A percentile compares a stretch with the other conserved stretches of the same genome.
These are phyloP conservation scores for Verticillium zaregamsianum DNA, from an alignment of 2,329 filamentous ascomycete genomes.

Conservation along the genomic window DNA sequence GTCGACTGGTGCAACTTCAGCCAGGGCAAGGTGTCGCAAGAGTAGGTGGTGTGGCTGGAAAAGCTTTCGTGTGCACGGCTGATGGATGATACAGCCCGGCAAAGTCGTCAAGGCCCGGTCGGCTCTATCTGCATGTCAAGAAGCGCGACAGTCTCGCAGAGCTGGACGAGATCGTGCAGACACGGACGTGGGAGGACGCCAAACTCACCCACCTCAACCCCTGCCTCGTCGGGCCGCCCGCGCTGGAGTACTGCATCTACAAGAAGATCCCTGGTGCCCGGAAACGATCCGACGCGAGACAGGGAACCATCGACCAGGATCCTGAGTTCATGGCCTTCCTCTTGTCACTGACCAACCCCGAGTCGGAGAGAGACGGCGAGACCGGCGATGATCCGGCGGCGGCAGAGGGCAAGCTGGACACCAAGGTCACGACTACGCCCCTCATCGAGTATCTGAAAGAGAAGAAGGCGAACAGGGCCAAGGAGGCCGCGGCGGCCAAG, in stretches of 20 bases:
- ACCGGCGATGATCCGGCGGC: conserved; percentile 39
- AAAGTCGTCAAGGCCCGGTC: conserved; percentile 75
- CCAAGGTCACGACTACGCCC: conserved; percentile 75
- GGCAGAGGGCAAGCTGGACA: conserved; percentile 46
- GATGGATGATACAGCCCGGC: conserved; percentile 54
- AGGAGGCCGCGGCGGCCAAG: conserved; percentile 52
- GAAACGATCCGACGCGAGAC: conserved; percentile 73
- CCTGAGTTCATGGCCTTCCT: conserved; percentile 93
- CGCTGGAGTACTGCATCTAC: conserved; percentile 77
- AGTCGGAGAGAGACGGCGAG: conserved; percentile 43
- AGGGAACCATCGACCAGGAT: conserved; percentile 95
- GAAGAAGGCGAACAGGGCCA: conserved; percentile 75
- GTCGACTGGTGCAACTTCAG: conserved; percentile 76
- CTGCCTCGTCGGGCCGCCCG: conserved; percentile 72
- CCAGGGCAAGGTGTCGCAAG: conserved; percentile 70
- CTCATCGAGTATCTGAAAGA: conserved; percentile 86
- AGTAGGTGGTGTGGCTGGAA: conserved; percentile 51
- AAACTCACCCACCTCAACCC: conserved; percentile 69
- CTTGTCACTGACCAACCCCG: conserved; percentile 74
- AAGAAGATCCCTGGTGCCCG: conserved; percentile 75
- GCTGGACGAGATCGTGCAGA: conserved; percentile 68
- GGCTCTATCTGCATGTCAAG: conserved; percentile 80
- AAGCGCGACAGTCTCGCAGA: conserved; percentile 62
- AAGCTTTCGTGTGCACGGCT: conserved; percentile 3
- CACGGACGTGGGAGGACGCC: conserved; percentile 72